These are phyloP conservation scores for Taphrina sp. DNA, from an alignment of 1,139 yeast species.

Conservation along the genomic window DNA sequence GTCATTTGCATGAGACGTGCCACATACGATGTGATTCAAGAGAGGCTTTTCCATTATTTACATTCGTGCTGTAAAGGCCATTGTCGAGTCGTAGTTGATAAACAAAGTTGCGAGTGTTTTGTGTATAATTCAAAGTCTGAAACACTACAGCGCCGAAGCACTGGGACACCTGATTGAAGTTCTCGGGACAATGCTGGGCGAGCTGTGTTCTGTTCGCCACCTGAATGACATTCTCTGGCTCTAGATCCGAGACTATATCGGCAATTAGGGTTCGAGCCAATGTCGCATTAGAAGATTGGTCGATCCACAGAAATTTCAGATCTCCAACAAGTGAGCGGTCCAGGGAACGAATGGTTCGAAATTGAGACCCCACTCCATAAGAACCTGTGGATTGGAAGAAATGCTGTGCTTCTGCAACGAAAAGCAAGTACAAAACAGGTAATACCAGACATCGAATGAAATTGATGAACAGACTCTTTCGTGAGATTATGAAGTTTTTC, in stretches of 20 bases:
- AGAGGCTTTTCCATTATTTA: constrained; percentile 40
- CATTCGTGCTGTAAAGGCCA: constrained; percentile 41
- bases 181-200: constrained; percentile 42
- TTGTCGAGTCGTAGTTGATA: constrained; percentile 46
- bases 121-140: constrained; percentile 41
- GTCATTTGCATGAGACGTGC: background rate
- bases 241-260: constrained; percentile 42
- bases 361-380: constrained; percentile 43
- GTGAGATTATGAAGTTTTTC: constrained; percentile 41
- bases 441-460: constrained; percentile 42
- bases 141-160: constrained; percentile 46
- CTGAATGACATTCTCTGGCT: constrained; percentile 40
- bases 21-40: constrained; percentile 39
- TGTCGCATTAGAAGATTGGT: constrained; percentile 40
- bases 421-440: constrained; percentile 43
- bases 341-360: constrained; percentile 40
- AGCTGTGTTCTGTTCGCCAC: constrained; percentile 41
- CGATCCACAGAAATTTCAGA: constrained; percentile 42
- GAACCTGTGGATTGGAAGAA: constrained; percentile 43
- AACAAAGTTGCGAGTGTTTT: constrained; percentile 40
- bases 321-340: constrained; percentile 40
- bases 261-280: constrained; percentile 42
- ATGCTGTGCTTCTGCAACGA: constrained; percentile 44
- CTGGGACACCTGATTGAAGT: constrained; percentile 42
- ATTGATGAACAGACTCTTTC: constrained; percentile 43